phyloP scores from a whole-genome alignment of 495 filamentous ascomycete species.

The Hypoxylon crocopeplum region DNA sequence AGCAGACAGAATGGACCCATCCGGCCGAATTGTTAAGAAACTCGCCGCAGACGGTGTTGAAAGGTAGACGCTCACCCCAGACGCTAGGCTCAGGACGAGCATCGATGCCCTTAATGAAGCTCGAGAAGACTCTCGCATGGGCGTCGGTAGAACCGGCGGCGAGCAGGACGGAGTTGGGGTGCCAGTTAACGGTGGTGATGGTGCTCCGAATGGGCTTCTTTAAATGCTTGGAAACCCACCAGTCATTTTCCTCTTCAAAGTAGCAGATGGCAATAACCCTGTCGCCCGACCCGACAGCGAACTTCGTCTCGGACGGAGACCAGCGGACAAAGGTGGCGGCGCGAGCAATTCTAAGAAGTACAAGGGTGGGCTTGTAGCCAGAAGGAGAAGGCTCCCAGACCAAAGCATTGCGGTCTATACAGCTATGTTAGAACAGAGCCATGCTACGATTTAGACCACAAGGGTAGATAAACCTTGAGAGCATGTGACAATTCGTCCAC shows the following conservation, averaged over 20 bases:
- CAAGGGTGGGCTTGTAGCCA: constrained; percentile 96
- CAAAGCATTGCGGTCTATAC: constrained; percentile 92
- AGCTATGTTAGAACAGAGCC: not conserved
- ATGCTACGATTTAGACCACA: not conserved
- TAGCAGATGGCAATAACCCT: constrained; percentile 97
- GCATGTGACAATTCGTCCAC: constrained; percentile 93
- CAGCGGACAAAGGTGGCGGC: constrained; percentile 97
- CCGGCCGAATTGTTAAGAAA: constrained; percentile 93
- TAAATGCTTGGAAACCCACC: constrained; percentile 99
- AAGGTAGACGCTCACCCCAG: constrained; percentile 95
- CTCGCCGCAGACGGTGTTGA: constrained; percentile 98
- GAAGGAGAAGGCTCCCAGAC: constrained; percentile 92
- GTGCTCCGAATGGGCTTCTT: constrained; percentile 98
- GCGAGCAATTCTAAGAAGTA: constrained; percentile 95
- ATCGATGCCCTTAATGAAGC: constrained; percentile 95
- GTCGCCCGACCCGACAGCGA: constrained; percentile 95
- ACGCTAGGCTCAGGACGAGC: constrained; percentile 83
- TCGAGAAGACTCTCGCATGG: constrained; percentile 94
- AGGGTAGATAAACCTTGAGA: constrained; percentile 73
- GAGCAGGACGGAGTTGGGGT: constrained; percentile 94
- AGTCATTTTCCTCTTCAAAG: constrained; percentile 98
- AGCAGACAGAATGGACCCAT: constrained; percentile 90
- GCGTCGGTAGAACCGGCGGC: constrained; percentile 95
- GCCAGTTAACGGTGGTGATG: constrained; percentile 92
- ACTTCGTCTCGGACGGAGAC: constrained; percentile 96